Conservation (phyloP, 2,329 filamentous ascomycete genomes). For the Colletotrichum gigasporum region DNA sequence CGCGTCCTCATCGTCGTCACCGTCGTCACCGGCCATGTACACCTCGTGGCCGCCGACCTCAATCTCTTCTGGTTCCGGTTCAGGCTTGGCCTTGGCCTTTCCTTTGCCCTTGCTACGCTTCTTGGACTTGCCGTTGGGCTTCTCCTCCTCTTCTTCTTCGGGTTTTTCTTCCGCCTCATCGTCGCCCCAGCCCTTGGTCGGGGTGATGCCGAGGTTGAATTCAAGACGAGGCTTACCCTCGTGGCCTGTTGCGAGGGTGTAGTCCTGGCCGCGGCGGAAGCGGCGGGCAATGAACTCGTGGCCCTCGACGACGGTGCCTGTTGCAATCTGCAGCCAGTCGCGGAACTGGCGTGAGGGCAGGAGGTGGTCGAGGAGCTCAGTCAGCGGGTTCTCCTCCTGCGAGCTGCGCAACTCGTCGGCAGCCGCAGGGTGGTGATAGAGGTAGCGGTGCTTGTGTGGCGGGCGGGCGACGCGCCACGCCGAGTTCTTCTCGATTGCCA, state of each 20-base stretch:
- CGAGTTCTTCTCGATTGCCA: conserved; percentile 66
- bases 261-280: conserved; percentile 88
- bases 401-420: conserved; percentile 45
- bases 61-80: conserved; percentile 36
- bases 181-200: conserved; percentile 85
- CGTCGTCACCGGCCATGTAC: conserved; percentile 92
- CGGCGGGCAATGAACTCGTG: conserved; percentile 84
- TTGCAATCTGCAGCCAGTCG: conserved; percentile 88
- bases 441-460: conserved; percentile 93
- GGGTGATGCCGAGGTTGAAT: conserved; percentile 87
- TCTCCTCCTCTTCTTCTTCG: conserved; percentile 54
- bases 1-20: conserved; percentile 69
- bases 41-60: conserved; percentile 81
- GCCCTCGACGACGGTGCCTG: conserved; percentile 76
- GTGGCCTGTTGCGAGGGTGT: conserved; percentile 90
- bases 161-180: conserved; percentile 66
- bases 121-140: conserved; percentile 42
- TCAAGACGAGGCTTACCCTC: conserved; percentile 82
- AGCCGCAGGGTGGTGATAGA: conserved; percentile 75
- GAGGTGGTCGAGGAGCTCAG: conserved; percentile 82
- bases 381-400: conserved; percentile 66
- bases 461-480: conserved; percentile 83
- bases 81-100: conserved; percentile 40
- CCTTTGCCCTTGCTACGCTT: conserved; percentile 43
- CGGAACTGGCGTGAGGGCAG: conserved; percentile 87